Percentiles rank a stretch among this genome's conserved stretches.
Conservation (phyloP, 129 eudicot genomes). For the Artemisia tridentata region DNA sequence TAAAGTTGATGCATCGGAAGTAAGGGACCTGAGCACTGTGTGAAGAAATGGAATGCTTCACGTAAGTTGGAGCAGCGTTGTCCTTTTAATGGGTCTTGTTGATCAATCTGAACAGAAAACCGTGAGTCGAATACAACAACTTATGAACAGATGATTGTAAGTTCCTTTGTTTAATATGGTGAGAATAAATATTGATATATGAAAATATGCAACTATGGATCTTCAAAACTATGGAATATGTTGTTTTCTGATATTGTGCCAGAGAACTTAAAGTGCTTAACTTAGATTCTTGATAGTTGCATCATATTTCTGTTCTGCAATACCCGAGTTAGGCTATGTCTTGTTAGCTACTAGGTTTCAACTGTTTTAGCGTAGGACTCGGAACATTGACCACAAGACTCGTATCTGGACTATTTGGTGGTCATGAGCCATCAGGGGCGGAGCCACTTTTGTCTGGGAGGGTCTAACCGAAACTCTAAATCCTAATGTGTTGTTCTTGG, state of each 20-base stretch:
- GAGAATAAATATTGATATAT: neutral
- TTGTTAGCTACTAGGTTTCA: neutral
- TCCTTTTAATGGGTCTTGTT: slow-evolving; percentile 1
- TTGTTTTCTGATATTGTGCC: neutral
- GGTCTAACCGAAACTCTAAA: too few relatives aligned
- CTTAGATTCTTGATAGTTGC: neutral
- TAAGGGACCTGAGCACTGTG: neutral
- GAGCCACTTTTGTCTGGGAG: too few relatives aligned
- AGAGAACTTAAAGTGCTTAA: neutral
- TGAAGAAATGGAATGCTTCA: neutral
- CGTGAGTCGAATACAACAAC: slow-evolving; percentile 10
- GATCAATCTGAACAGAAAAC: neutral
- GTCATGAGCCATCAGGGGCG: neutral
- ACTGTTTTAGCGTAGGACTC: neutral
- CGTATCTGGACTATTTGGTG: neutral
- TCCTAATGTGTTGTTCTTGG: too few relatives aligned
- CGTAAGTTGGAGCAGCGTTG: slow-evolving; percentile 19
- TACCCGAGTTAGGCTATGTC: neutral
- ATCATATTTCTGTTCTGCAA: neutral
- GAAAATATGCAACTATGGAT: neutral
- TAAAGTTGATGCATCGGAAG: neutral
- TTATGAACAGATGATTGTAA: slow-evolving; percentile 13
- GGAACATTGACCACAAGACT: neutral
- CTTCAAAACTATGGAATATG: neutral
- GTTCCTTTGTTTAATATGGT: slow-evolving; percentile 4